Conservation (phyloP, 1,139 yeast species). For the Blastobotrys illinoisensis region DNA sequence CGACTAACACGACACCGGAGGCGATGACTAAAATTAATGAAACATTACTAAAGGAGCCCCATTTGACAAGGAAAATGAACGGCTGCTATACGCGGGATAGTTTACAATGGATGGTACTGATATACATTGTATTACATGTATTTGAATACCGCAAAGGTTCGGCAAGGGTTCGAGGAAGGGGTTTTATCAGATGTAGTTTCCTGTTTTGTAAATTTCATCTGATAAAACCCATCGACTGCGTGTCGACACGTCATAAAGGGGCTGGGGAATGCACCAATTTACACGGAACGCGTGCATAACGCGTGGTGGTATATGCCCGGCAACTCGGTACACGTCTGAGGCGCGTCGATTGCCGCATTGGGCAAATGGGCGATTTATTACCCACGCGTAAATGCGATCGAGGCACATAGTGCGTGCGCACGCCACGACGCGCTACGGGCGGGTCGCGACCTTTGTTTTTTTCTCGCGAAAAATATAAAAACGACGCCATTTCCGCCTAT, state of each 20-base stretch:
- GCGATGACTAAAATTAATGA: neutral
- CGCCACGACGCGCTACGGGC: neutral
- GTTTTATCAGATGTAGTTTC: neutral
- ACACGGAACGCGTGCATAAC: neutral
- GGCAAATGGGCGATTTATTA: neutral
- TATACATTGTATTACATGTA: no score
- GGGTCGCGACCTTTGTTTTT: neutral
- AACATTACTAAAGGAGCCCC: neutral
- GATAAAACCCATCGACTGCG: neutral
- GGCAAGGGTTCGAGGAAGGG: no score
- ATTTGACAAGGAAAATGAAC: neutral
- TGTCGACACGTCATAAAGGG: neutral
- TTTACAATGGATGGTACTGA: neutral
- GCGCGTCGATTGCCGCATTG: neutral
- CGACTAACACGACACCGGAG: neutral
- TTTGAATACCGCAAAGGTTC: no score
- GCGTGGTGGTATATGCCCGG: neutral
- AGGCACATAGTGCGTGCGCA: neutral
- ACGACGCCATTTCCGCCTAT: slow-evolving; percentile 4
- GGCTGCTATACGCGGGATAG: neutral
- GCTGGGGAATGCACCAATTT: neutral
- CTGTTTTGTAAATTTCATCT: no score
- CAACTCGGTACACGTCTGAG: neutral
- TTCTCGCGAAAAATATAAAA: slow-evolving; percentile 7
- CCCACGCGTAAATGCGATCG: neutral